These are phyloP conservation scores for Zalaria obscura DNA, from an alignment of 2,329 filamentous ascomycete genomes.

Conservation along the genomic window DNA sequence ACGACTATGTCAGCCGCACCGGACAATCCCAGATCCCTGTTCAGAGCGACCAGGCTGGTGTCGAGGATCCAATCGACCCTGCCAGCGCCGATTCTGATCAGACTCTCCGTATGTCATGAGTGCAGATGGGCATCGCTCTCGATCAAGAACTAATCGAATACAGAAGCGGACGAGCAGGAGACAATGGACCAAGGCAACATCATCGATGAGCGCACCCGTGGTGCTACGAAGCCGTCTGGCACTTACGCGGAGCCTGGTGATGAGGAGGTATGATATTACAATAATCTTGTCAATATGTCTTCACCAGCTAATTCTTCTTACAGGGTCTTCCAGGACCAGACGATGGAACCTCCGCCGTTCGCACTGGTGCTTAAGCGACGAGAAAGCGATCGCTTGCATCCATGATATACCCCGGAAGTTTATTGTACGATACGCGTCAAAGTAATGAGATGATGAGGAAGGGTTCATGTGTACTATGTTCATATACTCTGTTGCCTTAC, in stretches of 20 bases:
- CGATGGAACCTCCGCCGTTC: conserved; percentile 5
- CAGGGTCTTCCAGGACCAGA: conserved; percentile 8
- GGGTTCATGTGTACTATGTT: too few relatives aligned
- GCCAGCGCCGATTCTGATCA: conserved; percentile 32
- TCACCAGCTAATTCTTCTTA: too few relatives aligned
- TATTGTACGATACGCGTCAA: too few relatives aligned
- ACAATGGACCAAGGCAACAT: conserved; percentile 36
- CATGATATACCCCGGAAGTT: too few relatives aligned
- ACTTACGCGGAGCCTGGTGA: conserved; percentile 37
- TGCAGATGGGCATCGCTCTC: background rate
- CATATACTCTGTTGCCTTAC: too few relatives aligned
- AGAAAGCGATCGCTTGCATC: too few relatives aligned
- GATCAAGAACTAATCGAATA: background rate
- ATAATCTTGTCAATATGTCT: background rate
- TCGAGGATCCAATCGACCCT: conserved; percentile 31
- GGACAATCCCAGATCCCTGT: conserved; percentile 32
- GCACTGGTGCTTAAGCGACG: background rate
- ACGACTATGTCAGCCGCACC: conserved; percentile 32
- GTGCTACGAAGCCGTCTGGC: conserved; percentile 29
- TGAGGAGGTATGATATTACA: conserved; percentile 23
- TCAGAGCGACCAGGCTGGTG: conserved; percentile 28
- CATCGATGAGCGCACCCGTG: conserved; percentile 31
- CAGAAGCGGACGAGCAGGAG: conserved; percentile 33
- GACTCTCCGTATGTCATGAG: conserved; percentile 26
- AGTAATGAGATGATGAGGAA: too few relatives aligned